Conservation (phyloP, 202 grass and related monocot genomes). For the Digitaria exilis region DNA sequence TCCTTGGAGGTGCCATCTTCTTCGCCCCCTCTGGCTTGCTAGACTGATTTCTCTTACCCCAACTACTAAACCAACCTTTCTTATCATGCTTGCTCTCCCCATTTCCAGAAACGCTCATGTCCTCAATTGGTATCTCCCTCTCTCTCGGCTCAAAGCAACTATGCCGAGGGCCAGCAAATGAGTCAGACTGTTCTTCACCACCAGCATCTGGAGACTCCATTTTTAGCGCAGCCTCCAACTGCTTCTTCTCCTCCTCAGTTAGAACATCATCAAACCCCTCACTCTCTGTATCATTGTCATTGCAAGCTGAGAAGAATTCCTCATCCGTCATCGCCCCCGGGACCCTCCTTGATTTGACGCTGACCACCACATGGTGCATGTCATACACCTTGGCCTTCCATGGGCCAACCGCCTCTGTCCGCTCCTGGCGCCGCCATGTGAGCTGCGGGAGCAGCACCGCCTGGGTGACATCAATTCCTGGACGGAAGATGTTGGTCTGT, state of each 20-base stretch:
- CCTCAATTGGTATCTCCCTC: slow-evolving; percentile 78
- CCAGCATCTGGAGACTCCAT: slow-evolving; percentile 64
- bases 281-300: slow-evolving; percentile 76
- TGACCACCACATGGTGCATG: slow-evolving; percentile 97
- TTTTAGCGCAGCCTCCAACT: slow-evolving; percentile 84
- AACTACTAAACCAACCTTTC: slow-evolving; percentile 92
- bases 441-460: slow-evolving; percentile 86
- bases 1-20: slow-evolving; percentile 77
- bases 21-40: slow-evolving; percentile 57
- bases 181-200: slow-evolving; percentile 48
- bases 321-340: slow-evolving; percentile 95
- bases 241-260: slow-evolving; percentile 89
- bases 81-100: slow-evolving; percentile 72
- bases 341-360: slow-evolving; percentile 92
- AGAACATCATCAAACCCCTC: slow-evolving; percentile 87
- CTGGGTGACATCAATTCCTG: slow-evolving; percentile 90
- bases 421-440: slow-evolving; percentile 93
- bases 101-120: slow-evolving; percentile 55
- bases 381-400: slow-evolving; percentile 99
- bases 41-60: slow-evolving; percentile 66
- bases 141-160: slow-evolving; percentile 71
- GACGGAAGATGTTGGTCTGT: slow-evolving; percentile 94
- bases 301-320: slow-evolving; percentile 89
- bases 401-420: slow-evolving; percentile 69
- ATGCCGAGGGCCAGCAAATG: slow-evolving; percentile 55